Evolutionary conservation across 2,329 filamentous ascomycete species (phyloP), one percentile per base, ranked within the genome.

Genomic region (Cryphonectria japonica): DNA sequence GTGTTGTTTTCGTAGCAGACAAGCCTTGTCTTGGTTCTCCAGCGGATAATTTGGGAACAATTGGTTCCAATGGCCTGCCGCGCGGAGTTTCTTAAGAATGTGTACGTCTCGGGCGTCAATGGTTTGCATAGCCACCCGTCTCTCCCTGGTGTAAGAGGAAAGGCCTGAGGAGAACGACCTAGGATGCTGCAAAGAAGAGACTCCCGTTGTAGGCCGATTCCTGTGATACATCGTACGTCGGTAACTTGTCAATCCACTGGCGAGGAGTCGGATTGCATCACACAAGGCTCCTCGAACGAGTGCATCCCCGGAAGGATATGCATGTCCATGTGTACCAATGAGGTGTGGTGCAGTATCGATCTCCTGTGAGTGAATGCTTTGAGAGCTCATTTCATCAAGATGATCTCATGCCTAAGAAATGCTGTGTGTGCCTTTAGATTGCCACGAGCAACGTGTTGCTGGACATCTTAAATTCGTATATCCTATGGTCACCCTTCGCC

Each of bases 251-350:
- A 66, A 29, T 22, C 6, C 6, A 29, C 54, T 46, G 52, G 62
- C 61, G n/a, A 63, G 46, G 7, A 9, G 4, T 57, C 9, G 39
- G 54, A 39, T 26, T 52, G 62, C 61, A 46, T 32, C 32, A 66
- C 68, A 19, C 39, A 60, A n/a, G 62, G 13, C 13, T 26, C 59
- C 59, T 64, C 67, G 46, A 59, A 57, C 59, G 26, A 39, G 37
- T 57, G 29, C 68, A 37, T 60, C 29, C 61, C 41, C 61, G 61
- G 68, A 34, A 64, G 5, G 50, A 59, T 59, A 32, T 32, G 52
- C 37, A 50, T 65, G 16, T 60, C 13, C 26, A 3, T 65, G 68
- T 65, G 26, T 29, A 59, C 29, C 61, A 37, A 19, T 6, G 14
- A 16, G 14, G 2, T 60, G 57, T 2, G 22, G 22, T 60, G 57